phyloP scores from a whole-genome alignment of 192 early-diverging fungal genomes.

The Jimgerdemannia flammicorona region DNA sequence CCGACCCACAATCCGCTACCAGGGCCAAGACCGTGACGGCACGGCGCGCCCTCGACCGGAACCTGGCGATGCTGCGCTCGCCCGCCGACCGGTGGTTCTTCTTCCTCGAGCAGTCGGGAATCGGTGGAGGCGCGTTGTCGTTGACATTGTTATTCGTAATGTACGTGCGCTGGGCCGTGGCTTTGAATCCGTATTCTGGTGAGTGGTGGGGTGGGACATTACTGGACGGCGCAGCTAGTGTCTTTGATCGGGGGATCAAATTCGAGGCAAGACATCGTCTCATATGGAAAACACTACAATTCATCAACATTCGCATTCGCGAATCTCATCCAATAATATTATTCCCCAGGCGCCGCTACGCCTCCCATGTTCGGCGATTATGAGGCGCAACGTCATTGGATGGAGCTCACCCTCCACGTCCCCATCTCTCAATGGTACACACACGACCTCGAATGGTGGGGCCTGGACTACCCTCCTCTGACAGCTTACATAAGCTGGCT shows the following conservation, averaged over 20 bases:
- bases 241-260: neutral
- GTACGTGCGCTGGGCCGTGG: conserved; percentile 62
- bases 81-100: conserved; percentile 14
- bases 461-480: conserved; percentile 95
- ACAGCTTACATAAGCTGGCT: conserved; percentile 93
- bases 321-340: neutral
- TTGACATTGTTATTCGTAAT: conserved; percentile 45
- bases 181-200: conserved; percentile 75
- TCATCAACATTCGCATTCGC: neutral
- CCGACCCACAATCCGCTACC: neutral
- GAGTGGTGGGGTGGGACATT: neutral
- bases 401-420: conserved; percentile 87
- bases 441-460: conserved; percentile 89
- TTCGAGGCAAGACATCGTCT: no score
- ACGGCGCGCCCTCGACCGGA: neutral
- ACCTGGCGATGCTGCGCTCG: neutral
- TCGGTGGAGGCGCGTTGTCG: conserved; percentile 29
- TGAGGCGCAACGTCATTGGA: conserved; percentile 98
- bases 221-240: neutral
- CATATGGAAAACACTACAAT: neutral
- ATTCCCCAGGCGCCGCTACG: conserved; percentile 41
- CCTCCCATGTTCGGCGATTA: conserved; percentile 94
- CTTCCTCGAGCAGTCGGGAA: conserved; percentile 32
- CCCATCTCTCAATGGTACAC: conserved; percentile 83
- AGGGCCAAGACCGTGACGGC: neutral